Percentiles rank a stretch among this genome's conserved stretches.
These are phyloP conservation scores for Gossypium davidsonii DNA, from an alignment of 441 rosid species.

Conservation along the genomic window DNA sequence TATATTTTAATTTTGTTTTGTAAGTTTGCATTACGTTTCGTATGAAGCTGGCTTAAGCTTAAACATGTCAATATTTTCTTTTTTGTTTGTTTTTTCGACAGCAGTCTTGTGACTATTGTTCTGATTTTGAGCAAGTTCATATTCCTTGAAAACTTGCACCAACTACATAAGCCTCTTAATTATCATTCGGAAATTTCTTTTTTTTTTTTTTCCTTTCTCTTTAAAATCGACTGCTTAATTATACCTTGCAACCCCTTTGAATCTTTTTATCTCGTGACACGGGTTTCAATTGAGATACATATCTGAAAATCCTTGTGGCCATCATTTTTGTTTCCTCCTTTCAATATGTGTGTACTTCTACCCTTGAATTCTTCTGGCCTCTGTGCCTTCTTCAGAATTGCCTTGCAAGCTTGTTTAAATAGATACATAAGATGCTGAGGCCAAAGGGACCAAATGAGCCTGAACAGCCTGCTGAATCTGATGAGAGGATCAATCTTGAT, in stretches of 20 bases:
- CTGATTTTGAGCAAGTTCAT: slow-evolving; percentile 16
- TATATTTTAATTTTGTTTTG: slow-evolving; percentile 5
- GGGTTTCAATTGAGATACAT: slow-evolving; percentile 48
- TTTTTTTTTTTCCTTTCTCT: slow-evolving; percentile 25
- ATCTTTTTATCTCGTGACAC: slow-evolving; percentile 50
- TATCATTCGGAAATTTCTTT: slow-evolving; percentile 29
- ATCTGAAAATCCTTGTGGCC: slow-evolving; percentile 69
- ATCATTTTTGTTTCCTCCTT: slow-evolving; percentile 73
- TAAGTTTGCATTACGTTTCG: neutral
- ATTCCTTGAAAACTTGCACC: slow-evolving; percentile 14
- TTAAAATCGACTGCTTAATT: slow-evolving; percentile 18
- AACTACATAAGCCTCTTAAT: slow-evolving; percentile 44
- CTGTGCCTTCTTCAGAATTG: slow-evolving; percentile 87
- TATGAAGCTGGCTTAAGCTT: slow-evolving; percentile 16
- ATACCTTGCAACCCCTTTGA: slow-evolving; percentile 35
- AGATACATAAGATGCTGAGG: slow-evolving; percentile 79
- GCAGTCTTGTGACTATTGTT: slow-evolving; percentile 17
- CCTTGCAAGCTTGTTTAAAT: slow-evolving; percentile 70
- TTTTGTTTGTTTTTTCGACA: slow-evolving; percentile 1
- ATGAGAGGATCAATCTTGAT: slow-evolving; percentile 42
- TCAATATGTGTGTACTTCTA: slow-evolving; percentile 22
- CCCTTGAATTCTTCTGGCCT: slow-evolving; percentile 79
- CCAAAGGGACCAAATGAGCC: slow-evolving; percentile 47
- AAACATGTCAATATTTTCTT: slow-evolving; percentile 8
- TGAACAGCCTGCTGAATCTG: slow-evolving; percentile 35